These are phyloP conservation scores for Xylaria palmicola DNA, from an alignment of 495 filamentous ascomycete genomes.

Conservation along the genomic window DNA sequence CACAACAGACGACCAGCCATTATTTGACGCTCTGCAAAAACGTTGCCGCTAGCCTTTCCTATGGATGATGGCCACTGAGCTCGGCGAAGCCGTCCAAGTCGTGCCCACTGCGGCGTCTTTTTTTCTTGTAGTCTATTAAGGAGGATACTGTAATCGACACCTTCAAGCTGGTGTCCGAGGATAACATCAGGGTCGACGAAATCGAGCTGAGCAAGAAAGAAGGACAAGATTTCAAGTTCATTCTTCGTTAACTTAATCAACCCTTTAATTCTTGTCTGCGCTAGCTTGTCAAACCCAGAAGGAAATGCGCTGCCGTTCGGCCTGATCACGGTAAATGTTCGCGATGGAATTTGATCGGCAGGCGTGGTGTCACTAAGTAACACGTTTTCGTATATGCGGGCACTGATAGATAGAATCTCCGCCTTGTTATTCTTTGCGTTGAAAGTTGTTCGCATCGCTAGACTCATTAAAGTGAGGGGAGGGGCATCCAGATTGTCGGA, in stretches of 20 bases:
- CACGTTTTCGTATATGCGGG: conserved; percentile 88
- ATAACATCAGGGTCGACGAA: conserved; percentile 89
- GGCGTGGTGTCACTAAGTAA: conserved; percentile 83
- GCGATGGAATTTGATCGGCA: conserved; percentile 82
- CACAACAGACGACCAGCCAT: conserved; percentile 88
- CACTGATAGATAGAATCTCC: conserved; percentile 87
- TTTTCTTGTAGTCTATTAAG: conserved; percentile 83
- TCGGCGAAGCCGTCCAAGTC: conserved; percentile 81
- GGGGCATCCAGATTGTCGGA: conserved; percentile 77
- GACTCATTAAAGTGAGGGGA: conserved; percentile 89
- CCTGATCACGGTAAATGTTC: conserved; percentile 88
- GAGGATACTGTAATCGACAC: conserved; percentile 90
- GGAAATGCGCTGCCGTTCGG: conserved; percentile 75
- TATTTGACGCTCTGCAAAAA: conserved; percentile 88
- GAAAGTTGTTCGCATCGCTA: conserved; percentile 82
- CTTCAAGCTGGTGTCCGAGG: conserved; percentile 93
- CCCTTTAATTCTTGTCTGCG: conserved; percentile 59
- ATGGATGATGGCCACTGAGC: conserved; percentile 85
- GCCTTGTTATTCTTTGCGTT: conserved; percentile 95
- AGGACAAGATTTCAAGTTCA: conserved; percentile 77
- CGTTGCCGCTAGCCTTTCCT: conserved; percentile 79
- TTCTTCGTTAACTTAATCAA: conserved; percentile 75
- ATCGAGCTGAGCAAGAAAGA: conserved; percentile 85
- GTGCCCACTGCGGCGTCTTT: conserved; percentile 89
- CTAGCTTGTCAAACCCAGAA: conserved; percentile 76